These are phyloP conservation scores for Ophiostoma populinum DNA, from an alignment of 2,329 filamentous ascomycete genomes.

Conservation along the genomic window DNA sequence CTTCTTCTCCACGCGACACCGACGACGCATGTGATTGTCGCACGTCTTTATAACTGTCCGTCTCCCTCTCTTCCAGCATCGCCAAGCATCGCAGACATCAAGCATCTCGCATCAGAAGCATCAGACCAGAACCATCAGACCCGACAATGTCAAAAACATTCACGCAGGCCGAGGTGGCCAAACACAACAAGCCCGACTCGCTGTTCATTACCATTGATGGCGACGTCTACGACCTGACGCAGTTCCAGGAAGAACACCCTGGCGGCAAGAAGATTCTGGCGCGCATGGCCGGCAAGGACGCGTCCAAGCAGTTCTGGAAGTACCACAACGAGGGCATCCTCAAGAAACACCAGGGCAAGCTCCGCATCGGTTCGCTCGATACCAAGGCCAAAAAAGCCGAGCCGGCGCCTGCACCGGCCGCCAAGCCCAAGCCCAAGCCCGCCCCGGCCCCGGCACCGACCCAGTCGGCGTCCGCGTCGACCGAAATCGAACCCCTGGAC, in stretches of 20 bases:
- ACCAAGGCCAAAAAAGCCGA: conserved; percentile 53
- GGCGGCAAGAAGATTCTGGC: conserved; percentile 51
- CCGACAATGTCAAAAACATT: conserved; percentile 72
- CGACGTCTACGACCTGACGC: conserved; percentile 90
- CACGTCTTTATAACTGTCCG: too few relatives aligned
- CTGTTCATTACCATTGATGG: conserved; percentile 86
- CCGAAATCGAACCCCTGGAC: conserved; percentile 50
- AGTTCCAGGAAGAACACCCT: conserved; percentile 71
- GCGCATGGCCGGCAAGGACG: conserved; percentile 47
- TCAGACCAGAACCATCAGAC: too few relatives aligned
- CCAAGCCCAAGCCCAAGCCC: conserved; percentile 19
- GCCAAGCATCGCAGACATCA: too few relatives aligned
- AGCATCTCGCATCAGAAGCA: not conserved
- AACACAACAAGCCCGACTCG: conserved; percentile 75
- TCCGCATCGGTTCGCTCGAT: conserved; percentile 78
- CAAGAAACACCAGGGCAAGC: conserved; percentile 65
- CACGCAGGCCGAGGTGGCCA: conserved; percentile 66
- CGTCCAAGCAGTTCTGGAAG: conserved; percentile 52
- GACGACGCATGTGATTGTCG: too few relatives aligned
- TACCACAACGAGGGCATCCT: conserved; percentile 74
- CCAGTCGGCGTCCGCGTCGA: conserved; percentile 11
- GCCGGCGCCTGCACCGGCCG: conserved; percentile 25
- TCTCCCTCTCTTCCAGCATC: not conserved
- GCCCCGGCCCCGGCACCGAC: conserved; percentile 19
- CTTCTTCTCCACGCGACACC: too few relatives aligned